phyloP scores from a whole-genome alignment of 179 eudicot species.

The Nepenthes alata region DNA sequence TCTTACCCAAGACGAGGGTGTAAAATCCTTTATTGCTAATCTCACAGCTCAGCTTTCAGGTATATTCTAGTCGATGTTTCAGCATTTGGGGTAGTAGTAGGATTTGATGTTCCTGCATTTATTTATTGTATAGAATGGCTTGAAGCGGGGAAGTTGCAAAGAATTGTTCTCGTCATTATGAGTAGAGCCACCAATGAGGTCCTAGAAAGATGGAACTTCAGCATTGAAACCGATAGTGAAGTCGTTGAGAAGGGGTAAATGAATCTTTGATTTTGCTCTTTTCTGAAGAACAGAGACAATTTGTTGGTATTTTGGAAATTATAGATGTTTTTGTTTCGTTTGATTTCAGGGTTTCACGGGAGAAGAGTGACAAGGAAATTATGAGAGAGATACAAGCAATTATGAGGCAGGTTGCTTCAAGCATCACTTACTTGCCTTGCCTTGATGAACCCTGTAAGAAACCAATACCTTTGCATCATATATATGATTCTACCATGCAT shows the following conservation, averaged over 20 bases:
- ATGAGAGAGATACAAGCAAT: constrained; percentile 99
- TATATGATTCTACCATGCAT: neutral
- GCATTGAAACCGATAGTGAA: constrained; percentile 79
- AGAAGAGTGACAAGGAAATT: constrained; percentile 93
- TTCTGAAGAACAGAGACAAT: neutral
- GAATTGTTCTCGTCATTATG: constrained; percentile 88
- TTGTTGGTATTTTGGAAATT: neutral
- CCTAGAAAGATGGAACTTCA: constrained; percentile 94
- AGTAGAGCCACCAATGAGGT: constrained; percentile 72
- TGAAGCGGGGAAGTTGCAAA: constrained; percentile 83
- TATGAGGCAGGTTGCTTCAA: constrained; percentile 93
- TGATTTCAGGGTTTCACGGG: constrained; percentile 58
- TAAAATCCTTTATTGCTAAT: constrained; percentile 65
- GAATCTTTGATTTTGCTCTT: neutral
- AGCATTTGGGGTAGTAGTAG: neutral
- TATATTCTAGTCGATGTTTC: constrained; percentile 4
- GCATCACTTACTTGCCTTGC: constrained; percentile 95
- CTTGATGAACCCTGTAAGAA: constrained; percentile 83
- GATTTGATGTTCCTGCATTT: neutral
- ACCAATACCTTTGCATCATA: neutral
- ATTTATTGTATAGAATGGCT: constrained; percentile 55
- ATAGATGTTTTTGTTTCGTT: constrained; percentile 2
- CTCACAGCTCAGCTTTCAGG: constrained; percentile 79
- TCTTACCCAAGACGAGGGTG: constrained; percentile 88
- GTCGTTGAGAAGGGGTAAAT: constrained; percentile 83